phyloP scores from a whole-genome alignment of 129 eudicot genomes.

The Artemisia argyi region DNA sequence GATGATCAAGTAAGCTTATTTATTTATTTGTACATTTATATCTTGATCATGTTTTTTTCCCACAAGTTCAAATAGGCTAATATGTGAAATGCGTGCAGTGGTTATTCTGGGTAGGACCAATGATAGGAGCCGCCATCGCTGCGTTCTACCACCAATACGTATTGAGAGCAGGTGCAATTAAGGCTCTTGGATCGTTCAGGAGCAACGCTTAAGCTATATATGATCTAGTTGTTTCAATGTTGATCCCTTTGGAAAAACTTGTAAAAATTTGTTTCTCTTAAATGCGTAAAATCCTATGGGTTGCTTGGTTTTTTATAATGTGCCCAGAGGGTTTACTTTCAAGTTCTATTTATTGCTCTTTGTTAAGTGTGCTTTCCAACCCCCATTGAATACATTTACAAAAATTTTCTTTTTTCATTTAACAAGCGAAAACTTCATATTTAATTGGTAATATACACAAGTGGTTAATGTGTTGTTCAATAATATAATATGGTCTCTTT shows the following conservation, averaged over 20 bases:
- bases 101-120: constrained; percentile 78
- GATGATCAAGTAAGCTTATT: constrained; percentile 56
- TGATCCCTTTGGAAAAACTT: not conserved
- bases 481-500: no score
- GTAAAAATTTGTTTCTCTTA: constrained; percentile 22
- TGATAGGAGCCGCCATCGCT: constrained; percentile 71
- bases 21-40: not conserved
- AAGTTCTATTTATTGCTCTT: not conserved
- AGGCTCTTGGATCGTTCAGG: constrained; percentile 68
- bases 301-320: constrained; percentile 6
- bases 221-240: not conserved
- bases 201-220: constrained; percentile 36
- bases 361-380: constrained; percentile 9
- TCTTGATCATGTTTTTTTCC: not conserved
- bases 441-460: no score
- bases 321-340: constrained; percentile 2
- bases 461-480: no score
- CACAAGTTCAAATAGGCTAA: not conserved
- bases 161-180: constrained; percentile 58
- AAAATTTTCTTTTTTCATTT: not conserved
- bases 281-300: constrained; percentile 8
- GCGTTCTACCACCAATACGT: constrained; percentile 61
- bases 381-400: not conserved
- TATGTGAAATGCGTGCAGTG: constrained; percentile 36
- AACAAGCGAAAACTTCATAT: no score